Conservation (phyloP, 352 stramenopile species). For the Thraustochytrium sp. region DNA sequence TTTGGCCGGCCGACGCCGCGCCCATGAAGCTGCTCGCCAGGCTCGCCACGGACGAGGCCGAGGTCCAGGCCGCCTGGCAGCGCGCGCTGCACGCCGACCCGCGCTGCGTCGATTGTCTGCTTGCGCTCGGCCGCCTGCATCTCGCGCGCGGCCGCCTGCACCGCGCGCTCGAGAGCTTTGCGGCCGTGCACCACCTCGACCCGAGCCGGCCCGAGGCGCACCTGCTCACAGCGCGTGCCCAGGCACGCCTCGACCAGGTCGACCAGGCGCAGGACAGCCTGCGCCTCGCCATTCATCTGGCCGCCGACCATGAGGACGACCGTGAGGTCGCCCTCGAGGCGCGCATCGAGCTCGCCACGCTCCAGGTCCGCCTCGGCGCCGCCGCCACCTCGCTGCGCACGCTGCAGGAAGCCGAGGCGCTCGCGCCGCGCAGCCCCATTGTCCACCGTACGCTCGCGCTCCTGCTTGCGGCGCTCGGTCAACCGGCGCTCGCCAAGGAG, state of each 20-base stretch:
- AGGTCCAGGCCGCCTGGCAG: neutral
- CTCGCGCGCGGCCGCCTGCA: neutral
- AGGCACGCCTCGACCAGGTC: neutral
- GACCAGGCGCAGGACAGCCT: constrained; percentile 11
- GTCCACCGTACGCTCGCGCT: constrained; percentile 14
- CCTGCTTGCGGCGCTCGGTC: neutral
- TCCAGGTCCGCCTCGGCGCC: neutral
- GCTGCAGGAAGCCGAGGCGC: neutral
- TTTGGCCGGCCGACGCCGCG: neutral
- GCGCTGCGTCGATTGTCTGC: neutral
- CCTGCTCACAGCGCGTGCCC: neutral
- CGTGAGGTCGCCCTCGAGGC: neutral
- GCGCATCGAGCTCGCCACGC: neutral
- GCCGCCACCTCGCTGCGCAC: neutral
- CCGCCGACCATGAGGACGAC: neutral
- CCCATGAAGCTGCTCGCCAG: neutral
- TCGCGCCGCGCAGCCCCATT: neutral
- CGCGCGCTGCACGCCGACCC: neutral
- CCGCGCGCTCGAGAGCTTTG: constrained; percentile 17
- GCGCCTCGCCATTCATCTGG: neutral
- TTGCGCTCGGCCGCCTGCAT: neutral
- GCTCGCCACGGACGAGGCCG: neutral
- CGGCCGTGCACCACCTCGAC: neutral
- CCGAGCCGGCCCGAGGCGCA: neutral
- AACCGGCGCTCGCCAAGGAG: neutral